Evolutionary conservation across 2,329 filamentous ascomycete species (phyloP).

Genomic region (Fusarium chlamydosporum): DNA sequence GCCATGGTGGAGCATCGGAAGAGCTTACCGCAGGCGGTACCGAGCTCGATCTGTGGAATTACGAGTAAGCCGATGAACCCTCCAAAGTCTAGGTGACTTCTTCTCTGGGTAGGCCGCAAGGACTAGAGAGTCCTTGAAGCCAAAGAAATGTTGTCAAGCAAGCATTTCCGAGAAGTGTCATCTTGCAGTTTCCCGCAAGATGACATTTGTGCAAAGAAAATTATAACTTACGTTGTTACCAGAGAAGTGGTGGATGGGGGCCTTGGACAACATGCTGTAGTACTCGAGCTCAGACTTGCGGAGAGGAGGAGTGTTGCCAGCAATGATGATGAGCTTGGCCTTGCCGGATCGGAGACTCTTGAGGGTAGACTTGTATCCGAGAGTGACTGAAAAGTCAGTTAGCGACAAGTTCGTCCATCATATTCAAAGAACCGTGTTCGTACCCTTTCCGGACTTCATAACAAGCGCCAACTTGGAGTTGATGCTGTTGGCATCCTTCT

Average conservation of each 20-base stretch:
- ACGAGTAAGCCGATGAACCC: conserved; percentile 78
- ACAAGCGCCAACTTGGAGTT: conserved; percentile 73
- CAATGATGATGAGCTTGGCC: conserved; percentile 97
- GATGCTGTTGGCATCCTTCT: conserved; percentile 85
- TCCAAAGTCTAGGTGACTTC: conserved; percentile 89
- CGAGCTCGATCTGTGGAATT: conserved; percentile 87
- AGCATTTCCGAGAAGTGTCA: conserved; percentile 48
- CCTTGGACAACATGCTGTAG: conserved; percentile 94
- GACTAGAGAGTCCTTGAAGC: conserved; percentile 42
- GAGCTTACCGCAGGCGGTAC: conserved; percentile 98
- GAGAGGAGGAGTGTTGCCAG: conserved; percentile 95
- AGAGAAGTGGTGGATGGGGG: conserved; percentile 95
- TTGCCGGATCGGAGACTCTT: conserved; percentile 95
- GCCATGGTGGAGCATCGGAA: conserved; percentile 99
- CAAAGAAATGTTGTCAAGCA: conserved; percentile 43
- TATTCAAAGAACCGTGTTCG: conserved; percentile 50
- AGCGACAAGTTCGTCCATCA: conserved; percentile 13
- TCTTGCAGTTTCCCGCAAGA: conserved; percentile 43
- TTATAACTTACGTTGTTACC: conserved; percentile 94
- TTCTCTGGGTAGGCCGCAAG: conserved; percentile 82
- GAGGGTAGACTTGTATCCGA: conserved; percentile 66
- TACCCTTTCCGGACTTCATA: conserved; percentile 82
- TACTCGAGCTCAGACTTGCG: conserved; percentile 98
- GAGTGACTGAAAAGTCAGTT: conserved; percentile 55
- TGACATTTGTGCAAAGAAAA: conserved; percentile 39